Conservation (phyloP, 2,329 filamentous ascomycete species). For the Pyrenophora teres region DNA sequence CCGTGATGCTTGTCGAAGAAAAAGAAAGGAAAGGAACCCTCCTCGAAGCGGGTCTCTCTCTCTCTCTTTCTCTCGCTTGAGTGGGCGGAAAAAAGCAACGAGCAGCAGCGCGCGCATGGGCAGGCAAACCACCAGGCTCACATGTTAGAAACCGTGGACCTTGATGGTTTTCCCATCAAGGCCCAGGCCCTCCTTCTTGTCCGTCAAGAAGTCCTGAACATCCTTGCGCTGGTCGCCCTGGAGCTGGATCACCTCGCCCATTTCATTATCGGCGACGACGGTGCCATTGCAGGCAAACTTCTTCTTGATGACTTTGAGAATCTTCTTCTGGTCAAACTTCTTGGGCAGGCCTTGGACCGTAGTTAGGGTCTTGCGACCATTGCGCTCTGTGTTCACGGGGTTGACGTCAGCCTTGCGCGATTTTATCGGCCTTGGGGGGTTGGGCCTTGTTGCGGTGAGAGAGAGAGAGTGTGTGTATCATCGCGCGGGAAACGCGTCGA, state of each 20-base stretch:
- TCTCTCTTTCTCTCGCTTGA: too few species aligned
- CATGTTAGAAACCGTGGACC: slow-evolving; percentile 57
- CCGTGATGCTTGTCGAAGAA: too few species aligned
- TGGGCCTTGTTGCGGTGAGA: background rate
- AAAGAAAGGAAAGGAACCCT: too few species aligned
- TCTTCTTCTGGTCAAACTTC: slow-evolving; percentile 99
- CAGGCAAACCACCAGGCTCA: slow-evolving; percentile 2
- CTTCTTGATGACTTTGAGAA: slow-evolving; percentile 99
- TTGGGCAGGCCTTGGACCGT: slow-evolving; percentile 98
- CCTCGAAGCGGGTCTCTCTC: too few species aligned
- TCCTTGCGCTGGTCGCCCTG: slow-evolving; percentile 99
- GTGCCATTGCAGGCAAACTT: slow-evolving; percentile 99
- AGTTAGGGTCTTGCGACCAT: slow-evolving; percentile 99
- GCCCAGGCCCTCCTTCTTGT: slow-evolving; percentile 92
- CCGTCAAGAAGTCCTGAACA: slow-evolving; percentile 94
- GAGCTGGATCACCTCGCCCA: slow-evolving; percentile 99
- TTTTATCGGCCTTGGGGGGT: too few species aligned
- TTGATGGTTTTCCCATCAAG: slow-evolving; percentile 97
- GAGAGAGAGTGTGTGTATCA: background rate
- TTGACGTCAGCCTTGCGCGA: slow-evolving; percentile 49
- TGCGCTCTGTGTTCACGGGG: slow-evolving; percentile 79
- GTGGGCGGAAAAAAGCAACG: background rate
- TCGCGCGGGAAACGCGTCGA: too few species aligned
- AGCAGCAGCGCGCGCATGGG: slow-evolving; percentile 15
- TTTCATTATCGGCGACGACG: slow-evolving; percentile 92